Percentiles rank a stretch among this genome's conserved stretches.
Conservation (phyloP, 2,329 filamentous ascomycete species). For the Colletotrichum melonis region DNA sequence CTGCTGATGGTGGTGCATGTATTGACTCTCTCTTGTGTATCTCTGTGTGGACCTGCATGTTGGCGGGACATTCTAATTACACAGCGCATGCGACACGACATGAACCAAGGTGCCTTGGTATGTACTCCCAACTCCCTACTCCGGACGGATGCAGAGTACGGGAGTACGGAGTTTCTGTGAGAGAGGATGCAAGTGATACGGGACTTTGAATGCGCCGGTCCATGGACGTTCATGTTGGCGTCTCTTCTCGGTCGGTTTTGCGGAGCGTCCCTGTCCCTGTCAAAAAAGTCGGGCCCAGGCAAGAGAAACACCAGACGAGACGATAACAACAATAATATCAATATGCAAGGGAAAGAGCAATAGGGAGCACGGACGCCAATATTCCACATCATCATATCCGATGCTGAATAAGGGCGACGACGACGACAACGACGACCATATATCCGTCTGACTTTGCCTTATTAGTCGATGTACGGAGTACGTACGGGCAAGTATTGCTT, state of each 20-base stretch:
- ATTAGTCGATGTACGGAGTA: too few species aligned
- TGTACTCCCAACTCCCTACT: too few species aligned
- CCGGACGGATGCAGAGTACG: neutral
- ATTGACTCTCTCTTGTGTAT: neutral
- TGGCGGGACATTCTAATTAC: neutral
- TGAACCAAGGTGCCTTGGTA: neutral
- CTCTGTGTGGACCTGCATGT: neutral
- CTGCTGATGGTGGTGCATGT: neutral
- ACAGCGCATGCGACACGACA: neutral
- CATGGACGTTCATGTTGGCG: too few species aligned
- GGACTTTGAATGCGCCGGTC: too few species aligned
- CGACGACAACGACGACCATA: neutral
- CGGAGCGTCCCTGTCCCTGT: neutral
- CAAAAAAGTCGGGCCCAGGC: neutral
- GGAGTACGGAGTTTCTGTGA: neutral
- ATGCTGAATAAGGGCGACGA: neutral
- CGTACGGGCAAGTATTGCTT: too few species aligned
- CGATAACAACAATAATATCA: slow-evolving; percentile 14
- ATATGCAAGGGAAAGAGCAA: slow-evolving; percentile 4
- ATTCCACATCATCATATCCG: neutral
- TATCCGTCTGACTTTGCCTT: neutral
- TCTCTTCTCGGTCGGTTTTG: neutral
- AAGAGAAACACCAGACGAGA: slow-evolving; percentile 30
- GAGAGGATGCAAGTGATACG: neutral
- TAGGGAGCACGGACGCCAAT: slow-evolving; percentile 14